Evolutionary conservation across 176 grass and related monocot genomes (phyloP), one percentile per base, ranked within the genome.

Genomic region (Carex littledalei): DNA sequence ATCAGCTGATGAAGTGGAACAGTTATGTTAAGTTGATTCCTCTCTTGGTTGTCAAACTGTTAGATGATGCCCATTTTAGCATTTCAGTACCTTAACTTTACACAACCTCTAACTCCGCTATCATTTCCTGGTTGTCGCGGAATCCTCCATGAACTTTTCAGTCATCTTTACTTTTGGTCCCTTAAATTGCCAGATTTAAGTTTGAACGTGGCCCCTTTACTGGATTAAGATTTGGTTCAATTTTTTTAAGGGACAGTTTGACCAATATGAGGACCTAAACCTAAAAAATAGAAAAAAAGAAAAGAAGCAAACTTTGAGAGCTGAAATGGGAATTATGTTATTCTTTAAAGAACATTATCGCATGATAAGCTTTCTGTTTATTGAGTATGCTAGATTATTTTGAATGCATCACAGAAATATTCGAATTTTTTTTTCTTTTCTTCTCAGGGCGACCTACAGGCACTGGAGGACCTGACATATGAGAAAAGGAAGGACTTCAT

Each of bases 401-500:
- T 47, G 55, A 63, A 64, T 41, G 55, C 35, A 15, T 63, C 26
- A 81, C 58, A 31, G 20, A 63, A 81, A 54, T 57, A 79, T 43
- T 69, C 26, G 18, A 22, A 39, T 35, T 18, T 63, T 3, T 63
- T 18, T 90, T 76, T 49, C 3, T 84, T 86, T 17, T 63, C 13
- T 79, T 9, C 75, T 59, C 88, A 94, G 94, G 92, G 94, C 81
- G 94, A 97, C 86, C 22, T 97, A 55, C 92, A 91, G 82, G 90
- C 94, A 37, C 63, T 97, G 47, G 92, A 93, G 89, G 92, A 97
- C 83, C 79, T 94, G 78, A 97, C 90, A 14, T 90, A 97, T 14
- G 86, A 92, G 43, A 94, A 61, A 84, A 86, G 94, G 86, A 97
- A 87, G 78, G 87, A 97, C 37, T 94, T 97, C 32, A 66, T 97